phyloP scores from a whole-genome alignment of 257 asterid genomes.

The Capsicum baccatum region DNA sequence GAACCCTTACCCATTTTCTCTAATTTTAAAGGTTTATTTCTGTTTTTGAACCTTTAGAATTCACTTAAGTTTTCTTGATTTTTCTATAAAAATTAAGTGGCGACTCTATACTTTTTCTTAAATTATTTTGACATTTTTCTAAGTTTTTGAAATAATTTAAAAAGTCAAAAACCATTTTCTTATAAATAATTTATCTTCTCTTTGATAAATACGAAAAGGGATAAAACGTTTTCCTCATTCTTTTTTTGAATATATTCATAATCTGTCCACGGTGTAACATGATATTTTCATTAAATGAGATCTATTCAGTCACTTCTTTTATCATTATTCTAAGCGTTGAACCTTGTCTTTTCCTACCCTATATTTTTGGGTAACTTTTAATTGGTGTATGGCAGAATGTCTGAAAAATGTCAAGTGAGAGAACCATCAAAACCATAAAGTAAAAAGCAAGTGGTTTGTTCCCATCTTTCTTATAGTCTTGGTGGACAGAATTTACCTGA shows the following conservation, averaged over 20 bases:
- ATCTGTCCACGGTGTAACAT: not conserved
- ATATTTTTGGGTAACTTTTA: not conserved
- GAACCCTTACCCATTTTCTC: no score
- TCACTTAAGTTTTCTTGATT: no score
- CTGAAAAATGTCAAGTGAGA: not conserved
- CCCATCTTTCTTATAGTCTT: not conserved
- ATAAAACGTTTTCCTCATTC: not conserved
- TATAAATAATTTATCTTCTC: no score
- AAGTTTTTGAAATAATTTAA: no score
- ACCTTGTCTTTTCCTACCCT: not conserved
- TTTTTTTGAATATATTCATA: not conserved
- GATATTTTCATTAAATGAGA: slow-evolving; percentile 23
- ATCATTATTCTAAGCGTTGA: not conserved
- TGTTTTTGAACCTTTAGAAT: no score
- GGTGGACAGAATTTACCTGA: not conserved
- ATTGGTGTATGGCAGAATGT: not conserved
- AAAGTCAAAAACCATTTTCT: no score
- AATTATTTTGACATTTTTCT: no score
- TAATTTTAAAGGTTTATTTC: no score
- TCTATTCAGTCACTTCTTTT: slow-evolving; percentile 21
- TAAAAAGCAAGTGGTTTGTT: not conserved
- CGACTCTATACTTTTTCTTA: no score
- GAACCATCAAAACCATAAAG: not conserved
- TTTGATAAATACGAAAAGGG: no score
- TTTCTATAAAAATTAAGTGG: no score